phyloP scores from a whole-genome alignment of 306 rosid species.

The Cucurbita moschata region DNA sequence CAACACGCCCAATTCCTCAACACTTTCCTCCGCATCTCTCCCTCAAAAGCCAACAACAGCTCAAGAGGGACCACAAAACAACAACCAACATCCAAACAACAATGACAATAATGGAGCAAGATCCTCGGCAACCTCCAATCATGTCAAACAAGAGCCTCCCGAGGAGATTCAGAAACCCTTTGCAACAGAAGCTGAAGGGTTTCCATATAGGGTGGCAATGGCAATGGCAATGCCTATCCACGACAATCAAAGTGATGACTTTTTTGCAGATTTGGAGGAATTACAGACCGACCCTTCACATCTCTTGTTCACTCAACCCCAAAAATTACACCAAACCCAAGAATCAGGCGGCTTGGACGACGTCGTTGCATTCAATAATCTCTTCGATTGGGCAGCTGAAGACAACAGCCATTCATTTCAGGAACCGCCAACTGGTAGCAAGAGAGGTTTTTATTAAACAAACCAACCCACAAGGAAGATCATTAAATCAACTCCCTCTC shows the following conservation, averaged over 20 bases:
- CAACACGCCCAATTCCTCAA: slow-evolving; percentile 9
- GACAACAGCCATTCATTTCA: not conserved
- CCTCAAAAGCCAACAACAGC: slow-evolving; percentile 10
- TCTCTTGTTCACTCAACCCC: slow-evolving; percentile 35
- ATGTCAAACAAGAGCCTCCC: slow-evolving; percentile 34
- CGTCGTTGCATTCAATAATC: slow-evolving; percentile 20
- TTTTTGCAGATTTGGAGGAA: slow-evolving; percentile 57
- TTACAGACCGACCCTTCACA: slow-evolving; percentile 34
- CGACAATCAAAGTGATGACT: slow-evolving; percentile 21
- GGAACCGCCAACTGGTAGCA: slow-evolving; percentile 6
- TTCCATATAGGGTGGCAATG: slow-evolving; percentile 4
- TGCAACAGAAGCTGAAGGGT: slow-evolving; percentile 28
- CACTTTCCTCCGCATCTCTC: not conserved
- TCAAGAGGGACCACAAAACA: not conserved
- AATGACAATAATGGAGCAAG: slow-evolving; percentile 7
- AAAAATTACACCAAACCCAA: not conserved
- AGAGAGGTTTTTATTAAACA: slow-evolving; percentile 34
- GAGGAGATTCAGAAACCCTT: slow-evolving; percentile 28
- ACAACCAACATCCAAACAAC: not conserved
- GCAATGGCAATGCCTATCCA: slow-evolving; percentile 1
- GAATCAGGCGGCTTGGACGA: slow-evolving; percentile 13
- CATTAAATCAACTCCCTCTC: not conserved
- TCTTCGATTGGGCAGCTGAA: slow-evolving; percentile 39
- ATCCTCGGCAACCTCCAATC: not conserved
- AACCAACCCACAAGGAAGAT: not conserved